Percentiles rank a stretch among this genome's conserved stretches.
Conservation (phyloP, 331 rosid genomes). For the Spiraea crenata region DNA sequence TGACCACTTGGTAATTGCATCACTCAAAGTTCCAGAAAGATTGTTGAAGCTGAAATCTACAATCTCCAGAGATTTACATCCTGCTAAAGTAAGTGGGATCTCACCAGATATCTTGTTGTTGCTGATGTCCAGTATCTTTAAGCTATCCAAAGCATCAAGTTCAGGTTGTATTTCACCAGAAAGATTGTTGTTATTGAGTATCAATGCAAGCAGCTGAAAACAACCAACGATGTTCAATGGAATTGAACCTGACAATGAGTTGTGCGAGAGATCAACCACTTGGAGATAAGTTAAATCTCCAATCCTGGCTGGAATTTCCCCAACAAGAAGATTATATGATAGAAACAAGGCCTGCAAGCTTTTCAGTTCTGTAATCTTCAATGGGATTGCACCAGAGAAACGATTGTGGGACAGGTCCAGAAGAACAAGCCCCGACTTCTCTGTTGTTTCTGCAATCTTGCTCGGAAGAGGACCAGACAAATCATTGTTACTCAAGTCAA, state of each 20-base stretch:
- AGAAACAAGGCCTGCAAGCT: conserved; percentile 97
- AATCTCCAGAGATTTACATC: conserved; percentile 90
- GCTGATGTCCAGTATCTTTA: conserved; percentile 92
- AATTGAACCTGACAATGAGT: conserved; percentile 79
- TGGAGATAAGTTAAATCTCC: conserved; percentile 95
- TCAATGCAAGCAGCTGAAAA: conserved; percentile 90
- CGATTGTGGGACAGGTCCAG: conserved; percentile 92
- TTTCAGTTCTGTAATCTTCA: conserved; percentile 86
- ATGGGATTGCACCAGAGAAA: conserved; percentile 84
- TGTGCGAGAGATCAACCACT: conserved; percentile 94
- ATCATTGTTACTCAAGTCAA: conserved; percentile 91
- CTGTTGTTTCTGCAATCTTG: conserved; percentile 76
- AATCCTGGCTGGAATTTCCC: conserved; percentile 89
- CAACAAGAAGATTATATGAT: conserved; percentile 86
- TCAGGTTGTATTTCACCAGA: conserved; percentile 97
- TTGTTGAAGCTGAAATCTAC: conserved; percentile 90
- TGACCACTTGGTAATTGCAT: conserved; percentile 90
- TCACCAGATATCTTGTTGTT: conserved; percentile 89
- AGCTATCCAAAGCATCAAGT: conserved; percentile 90
- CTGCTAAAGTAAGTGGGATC: conserved; percentile 94
- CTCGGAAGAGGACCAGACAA: conserved; percentile 80
- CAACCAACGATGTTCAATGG: conserved; percentile 97
- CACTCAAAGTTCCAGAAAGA: conserved; percentile 89
- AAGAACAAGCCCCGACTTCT: conserved; percentile 84
- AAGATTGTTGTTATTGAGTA: conserved; percentile 80